Conservation (phyloP, 1,284 basidiomycete genomes). For the Ustilago tritici region DNA sequence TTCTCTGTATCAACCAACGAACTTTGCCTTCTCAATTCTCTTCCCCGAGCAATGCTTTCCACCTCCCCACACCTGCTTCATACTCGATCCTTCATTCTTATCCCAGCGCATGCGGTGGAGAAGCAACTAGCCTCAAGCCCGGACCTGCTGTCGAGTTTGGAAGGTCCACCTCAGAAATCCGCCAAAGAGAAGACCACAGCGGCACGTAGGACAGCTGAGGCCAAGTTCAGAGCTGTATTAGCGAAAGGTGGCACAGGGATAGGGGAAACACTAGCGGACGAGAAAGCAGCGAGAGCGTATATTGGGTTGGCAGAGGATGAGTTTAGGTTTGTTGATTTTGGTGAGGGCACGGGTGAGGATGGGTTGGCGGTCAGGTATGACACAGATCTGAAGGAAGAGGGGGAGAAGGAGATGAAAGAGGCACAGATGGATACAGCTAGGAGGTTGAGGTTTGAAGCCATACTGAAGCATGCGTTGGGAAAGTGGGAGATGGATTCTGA, state of each 20-base stretch:
- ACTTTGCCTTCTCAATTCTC: constrained; percentile 42
- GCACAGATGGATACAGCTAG: constrained; percentile 41
- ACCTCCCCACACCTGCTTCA: constrained; percentile 54
- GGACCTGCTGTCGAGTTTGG: constrained; percentile 12
- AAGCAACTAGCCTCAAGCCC: constrained; percentile 27
- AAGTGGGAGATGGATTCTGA: constrained; percentile 59
- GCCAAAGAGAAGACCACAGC: constrained; percentile 35
- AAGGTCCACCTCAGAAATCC: constrained; percentile 39
- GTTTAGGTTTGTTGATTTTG: constrained; percentile 50
- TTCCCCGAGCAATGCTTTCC: constrained; percentile 39
- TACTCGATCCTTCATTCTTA: constrained; percentile 52
- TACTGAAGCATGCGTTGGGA: constrained; percentile 46
- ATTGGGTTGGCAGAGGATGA: constrained; percentile 53
- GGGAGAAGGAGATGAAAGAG: constrained; percentile 18
- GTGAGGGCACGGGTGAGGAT: constrained; percentile 27
- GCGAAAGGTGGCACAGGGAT: constrained; percentile 3
- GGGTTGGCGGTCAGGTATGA: constrained; percentile 26
- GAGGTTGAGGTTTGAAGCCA: constrained; percentile 39
- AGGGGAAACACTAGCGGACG: constrained; percentile 49
- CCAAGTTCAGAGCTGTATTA: constrained; percentile 40
- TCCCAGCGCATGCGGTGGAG: constrained; percentile 43
- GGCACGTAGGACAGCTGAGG: constrained; percentile 35
- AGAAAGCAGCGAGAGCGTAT: constrained; percentile 49
- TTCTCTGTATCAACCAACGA: constrained; percentile 37
- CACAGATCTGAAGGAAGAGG: constrained; percentile 1